Conservation (phyloP, 2,329 filamentous ascomycete genomes). For the Claviceps pazoutovae region DNA sequence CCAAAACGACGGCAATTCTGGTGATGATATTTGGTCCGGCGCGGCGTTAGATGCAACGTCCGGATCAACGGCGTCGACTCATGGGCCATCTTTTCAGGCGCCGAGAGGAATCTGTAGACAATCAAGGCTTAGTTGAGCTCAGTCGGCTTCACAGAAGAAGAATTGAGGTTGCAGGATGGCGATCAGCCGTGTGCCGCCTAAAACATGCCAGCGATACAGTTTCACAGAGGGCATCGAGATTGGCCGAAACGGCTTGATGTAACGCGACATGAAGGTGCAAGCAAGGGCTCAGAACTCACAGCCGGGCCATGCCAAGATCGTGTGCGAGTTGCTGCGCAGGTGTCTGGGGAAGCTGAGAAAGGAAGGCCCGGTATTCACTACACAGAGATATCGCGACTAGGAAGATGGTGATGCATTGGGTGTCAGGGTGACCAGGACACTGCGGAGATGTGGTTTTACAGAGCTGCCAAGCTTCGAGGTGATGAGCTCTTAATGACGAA, state of each 20-base stretch:
- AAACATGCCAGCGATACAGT: not conserved
- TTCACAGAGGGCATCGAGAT: not conserved
- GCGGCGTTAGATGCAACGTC: conserved; percentile 41
- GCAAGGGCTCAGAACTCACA: not conserved
- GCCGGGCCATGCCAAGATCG: not conserved
- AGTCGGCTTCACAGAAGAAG: not conserved
- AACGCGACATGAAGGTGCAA: not conserved
- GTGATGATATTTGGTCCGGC: conserved; percentile 42
- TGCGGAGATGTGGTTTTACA: no score
- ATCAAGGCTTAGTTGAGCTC: not conserved
- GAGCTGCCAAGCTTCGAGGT: not conserved
- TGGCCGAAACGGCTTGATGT: not conserved
- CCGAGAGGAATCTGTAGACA: conserved; percentile 5
- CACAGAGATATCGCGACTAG: not conserved
- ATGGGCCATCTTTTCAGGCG: conserved; percentile 21
- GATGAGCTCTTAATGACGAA: not conserved
- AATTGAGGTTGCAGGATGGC: not conserved
- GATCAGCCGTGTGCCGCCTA: not conserved
- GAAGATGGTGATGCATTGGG: not conserved
- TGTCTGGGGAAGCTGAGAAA: not conserved
- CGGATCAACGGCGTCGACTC: conserved; percentile 56
- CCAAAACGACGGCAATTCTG: conserved; percentile 51
- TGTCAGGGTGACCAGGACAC: no score
- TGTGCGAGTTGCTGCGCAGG: not conserved
- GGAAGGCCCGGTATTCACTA: not conserved